phyloP scores from a whole-genome alignment of 352 stramenopile species.

The Globisporangium alternatum region DNA sequence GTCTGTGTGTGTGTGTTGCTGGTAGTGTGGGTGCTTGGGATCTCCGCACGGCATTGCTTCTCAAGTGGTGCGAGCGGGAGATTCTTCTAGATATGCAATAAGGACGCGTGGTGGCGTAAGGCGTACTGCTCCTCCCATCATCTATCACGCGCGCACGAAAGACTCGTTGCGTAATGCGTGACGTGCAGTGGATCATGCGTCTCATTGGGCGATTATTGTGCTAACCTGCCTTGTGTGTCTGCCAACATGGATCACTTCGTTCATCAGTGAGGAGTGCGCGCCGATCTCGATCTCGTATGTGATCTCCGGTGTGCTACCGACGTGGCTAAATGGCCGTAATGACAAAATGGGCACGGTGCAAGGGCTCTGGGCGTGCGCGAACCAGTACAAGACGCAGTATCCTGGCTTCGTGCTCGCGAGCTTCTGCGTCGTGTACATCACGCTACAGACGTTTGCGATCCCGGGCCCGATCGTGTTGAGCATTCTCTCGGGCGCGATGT shows the following conservation, averaged over 20 bases:
- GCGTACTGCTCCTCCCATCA: not conserved
- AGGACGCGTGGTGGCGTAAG: not conserved
- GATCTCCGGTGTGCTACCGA: slow-evolving; percentile 74
- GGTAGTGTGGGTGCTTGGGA: not conserved
- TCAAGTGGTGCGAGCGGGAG: not conserved
- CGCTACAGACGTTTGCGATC: slow-evolving; percentile 87
- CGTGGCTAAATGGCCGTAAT: slow-evolving; percentile 75
- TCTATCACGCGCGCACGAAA: not conserved
- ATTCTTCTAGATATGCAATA: slow-evolving; percentile 11
- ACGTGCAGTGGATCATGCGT: slow-evolving; percentile 10
- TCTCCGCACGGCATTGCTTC: not conserved
- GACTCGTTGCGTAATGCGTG: not conserved
- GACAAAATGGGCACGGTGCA: slow-evolving; percentile 85
- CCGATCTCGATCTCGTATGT: slow-evolving; percentile 77
- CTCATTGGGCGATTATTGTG: slow-evolving; percentile 4
- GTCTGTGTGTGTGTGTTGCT: not conserved
- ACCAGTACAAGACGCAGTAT: slow-evolving; percentile 75
- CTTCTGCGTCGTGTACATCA: slow-evolving; percentile 86
- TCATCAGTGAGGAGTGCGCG: slow-evolving; percentile 50
- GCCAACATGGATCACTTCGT: not conserved
- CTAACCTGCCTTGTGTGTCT: slow-evolving; percentile 3
- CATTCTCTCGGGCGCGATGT: slow-evolving; percentile 87
- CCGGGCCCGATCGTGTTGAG: slow-evolving; percentile 84
- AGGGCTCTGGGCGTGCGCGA: slow-evolving; percentile 72
- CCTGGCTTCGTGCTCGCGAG: slow-evolving; percentile 68